A percentile compares a stretch with the other conserved stretches of the same genome.
These are phyloP conservation scores for Fulvia fulva DNA, from an alignment of 2,329 filamentous ascomycete species.

Conservation along the genomic window DNA sequence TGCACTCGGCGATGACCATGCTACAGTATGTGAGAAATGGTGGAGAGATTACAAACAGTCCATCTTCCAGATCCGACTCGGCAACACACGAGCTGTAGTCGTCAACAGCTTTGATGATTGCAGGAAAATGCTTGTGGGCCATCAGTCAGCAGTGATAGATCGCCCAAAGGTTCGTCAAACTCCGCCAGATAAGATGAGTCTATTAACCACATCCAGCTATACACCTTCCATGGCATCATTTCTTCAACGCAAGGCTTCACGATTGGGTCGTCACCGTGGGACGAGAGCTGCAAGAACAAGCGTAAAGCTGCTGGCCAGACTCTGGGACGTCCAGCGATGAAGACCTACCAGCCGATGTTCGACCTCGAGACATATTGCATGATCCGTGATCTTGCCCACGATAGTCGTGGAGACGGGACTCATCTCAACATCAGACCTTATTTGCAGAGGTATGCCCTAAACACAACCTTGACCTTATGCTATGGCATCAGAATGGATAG, in stretches of 20 bases:
- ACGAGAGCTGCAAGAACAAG: constrained; percentile 52
- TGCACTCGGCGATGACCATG: constrained; percentile 52
- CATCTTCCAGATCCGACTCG: constrained; percentile 52
- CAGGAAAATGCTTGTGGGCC: constrained; percentile 48
- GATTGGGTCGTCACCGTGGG: constrained; percentile 53
- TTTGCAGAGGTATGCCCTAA: constrained; percentile 52
- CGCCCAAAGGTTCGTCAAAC: constrained; percentile 1
- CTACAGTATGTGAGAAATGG: constrained; percentile 47
- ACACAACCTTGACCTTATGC: constrained; percentile 53
- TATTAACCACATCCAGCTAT: constrained; percentile 46
- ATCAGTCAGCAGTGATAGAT: constrained; percentile 48
- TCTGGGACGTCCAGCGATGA: constrained; percentile 44
- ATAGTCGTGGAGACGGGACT: constrained; percentile 39
- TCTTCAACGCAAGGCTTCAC: constrained; percentile 53
- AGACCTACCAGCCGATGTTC: constrained; percentile 51
- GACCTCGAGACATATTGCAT: constrained; percentile 53
- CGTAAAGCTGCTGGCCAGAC: constrained; percentile 50
- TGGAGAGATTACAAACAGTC: constrained; percentile 46
- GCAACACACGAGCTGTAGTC: constrained; percentile 51
- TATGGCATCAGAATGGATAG: constrained; percentile 55
- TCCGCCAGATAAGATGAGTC: background rate
- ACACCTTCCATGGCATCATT: constrained; percentile 54
- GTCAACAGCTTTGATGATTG: constrained; percentile 53
- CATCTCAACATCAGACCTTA: constrained; percentile 47
- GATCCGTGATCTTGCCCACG: constrained; percentile 44